Base-by-base conservation (phyloP, 2,329 filamentous ascomycete species). In the Bipolaris gigantea region DNA sequence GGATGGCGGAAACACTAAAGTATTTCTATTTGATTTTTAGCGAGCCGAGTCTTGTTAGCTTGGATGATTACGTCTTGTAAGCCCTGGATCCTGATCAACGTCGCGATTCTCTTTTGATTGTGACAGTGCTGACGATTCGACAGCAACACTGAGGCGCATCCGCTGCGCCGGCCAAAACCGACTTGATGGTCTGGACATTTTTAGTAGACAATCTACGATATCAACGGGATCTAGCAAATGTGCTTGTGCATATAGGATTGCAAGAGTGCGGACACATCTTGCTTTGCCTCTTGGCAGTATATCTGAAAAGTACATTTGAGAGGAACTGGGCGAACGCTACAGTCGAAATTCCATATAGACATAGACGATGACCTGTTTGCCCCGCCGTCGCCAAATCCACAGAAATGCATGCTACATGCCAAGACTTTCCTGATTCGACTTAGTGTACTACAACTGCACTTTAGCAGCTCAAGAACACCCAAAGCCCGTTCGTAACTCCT, bases 1-100 rank as follows among this genome's bases (percentile, higher is more conserved):
- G 92, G 90, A 80, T 91, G 56, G 89, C 89, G 3, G 92, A 96
- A 80, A 96, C 91, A 36, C 78, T 96, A 64, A 97, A 96, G 79
- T 96, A 96, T 70, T 96, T 94, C 62, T 96, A 91, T 72, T 74
- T 96, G 52, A 80, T 96, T 45, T 96, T 89, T 71, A 85, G 85
- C 19, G 81, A 86, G 51, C 86, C 88, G 0, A 79, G 82, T n/a
- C 63, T 85, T 27, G 77, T 89, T 36, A 87, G 80, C 65, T 71
- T 90, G 65, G 88, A 91, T 70, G 81, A 89, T 8, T 90, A 79
- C 70, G 85, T 90, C 35, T 75, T 88, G 67, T 75, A 53, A 73
- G 70, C 33, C 21, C 36, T 34, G 6, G 15, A 9, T 15, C 2
- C 35, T 33, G 13, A 21, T 23, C 7, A 7, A 11, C 13, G 19